Percentiles rank a stretch among this genome's conserved stretches.
phyloP scores from a whole-genome alignment of 1,139 yeast species.

The Fermentozyma sake region DNA sequence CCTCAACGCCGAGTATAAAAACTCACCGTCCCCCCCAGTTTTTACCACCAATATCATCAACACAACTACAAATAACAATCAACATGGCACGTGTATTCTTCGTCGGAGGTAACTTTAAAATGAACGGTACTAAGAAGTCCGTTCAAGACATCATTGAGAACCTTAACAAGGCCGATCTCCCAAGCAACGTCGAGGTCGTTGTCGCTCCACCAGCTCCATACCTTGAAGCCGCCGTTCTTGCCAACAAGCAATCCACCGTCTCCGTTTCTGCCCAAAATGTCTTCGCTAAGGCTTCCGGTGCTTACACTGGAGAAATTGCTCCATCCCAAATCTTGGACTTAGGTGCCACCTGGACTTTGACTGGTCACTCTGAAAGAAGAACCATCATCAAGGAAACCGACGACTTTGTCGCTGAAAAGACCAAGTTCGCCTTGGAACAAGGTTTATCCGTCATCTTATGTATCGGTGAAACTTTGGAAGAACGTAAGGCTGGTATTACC shows the following conservation, averaged over 20 bases:
- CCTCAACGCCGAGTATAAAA: no score
- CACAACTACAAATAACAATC: slow-evolving; percentile 1
- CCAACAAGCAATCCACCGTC: slow-evolving; percentile 68
- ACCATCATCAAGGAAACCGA: slow-evolving; percentile 86
- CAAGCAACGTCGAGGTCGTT: slow-evolving; percentile 80
- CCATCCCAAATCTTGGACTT: slow-evolving; percentile 86
- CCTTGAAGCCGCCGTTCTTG: slow-evolving; percentile 68
- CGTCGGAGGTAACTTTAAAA: slow-evolving; percentile 98
- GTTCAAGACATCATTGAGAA: slow-evolving; percentile 78
- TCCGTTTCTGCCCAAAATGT: slow-evolving; percentile 88
- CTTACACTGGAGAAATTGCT: slow-evolving; percentile 96
- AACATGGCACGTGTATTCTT: slow-evolving; percentile 85
- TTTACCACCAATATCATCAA: no score
- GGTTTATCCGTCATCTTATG: slow-evolving; percentile 90
- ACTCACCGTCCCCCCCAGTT: no score
- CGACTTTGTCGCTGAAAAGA: slow-evolving; percentile 90
- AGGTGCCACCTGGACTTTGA: slow-evolving; percentile 91
- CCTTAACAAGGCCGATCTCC: slow-evolving; percentile 74
- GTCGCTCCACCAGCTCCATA: slow-evolving; percentile 96
- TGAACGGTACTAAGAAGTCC: slow-evolving; percentile 92
- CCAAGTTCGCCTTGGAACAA: slow-evolving; percentile 85
- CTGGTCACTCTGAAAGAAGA: slow-evolving; percentile 99
- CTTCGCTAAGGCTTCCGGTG: slow-evolving; percentile 85
- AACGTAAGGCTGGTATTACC: slow-evolving; percentile 86
- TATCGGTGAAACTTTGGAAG: slow-evolving; percentile 96